Evolutionary conservation across 2,329 filamentous ascomycete species (phyloP), one percentile per base, ranked within the genome.

Genomic region (Monilinia laxa): DNA sequence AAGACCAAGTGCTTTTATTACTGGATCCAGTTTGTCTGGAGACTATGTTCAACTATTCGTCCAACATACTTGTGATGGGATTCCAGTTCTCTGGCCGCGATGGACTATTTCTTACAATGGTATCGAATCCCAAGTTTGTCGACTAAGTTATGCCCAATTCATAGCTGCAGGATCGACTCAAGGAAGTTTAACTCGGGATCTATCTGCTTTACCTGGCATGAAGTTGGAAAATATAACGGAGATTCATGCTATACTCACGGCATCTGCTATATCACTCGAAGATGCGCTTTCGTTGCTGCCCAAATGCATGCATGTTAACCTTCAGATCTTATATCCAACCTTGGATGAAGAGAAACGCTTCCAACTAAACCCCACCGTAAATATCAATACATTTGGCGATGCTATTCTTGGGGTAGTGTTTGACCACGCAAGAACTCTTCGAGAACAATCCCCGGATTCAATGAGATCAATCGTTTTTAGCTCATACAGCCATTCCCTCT

Each of bases 11-110:
- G 91, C 92, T 31, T 87, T 98, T 31, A 92, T 99, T 23, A 98
- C 94, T 0, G 95, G 94, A 0, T 98, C 94, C 12, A 98, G 94
- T 79, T 79, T 99, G 65, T 96, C 92, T 3, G 95, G 95, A n/a
- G 91, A 98, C 74, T 98, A 98, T 77, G 88, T 97, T 31, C 87
- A 93, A 66, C 80, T 99, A 10, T 96, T 93, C 75, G 91, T 98
- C 31, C 95, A 99, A 75, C 85, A 97, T 72, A 98, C 94, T 0
- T 89, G 87, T 68, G 95, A 99, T 76, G 89, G 90, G 1, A 81
- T 96, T 0, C 93, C 94, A 0, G 90, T 99, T 1, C 82, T 98
- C 35, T 96, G 92, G 84, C 93, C 93, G 6, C 84, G 84, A 67
- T 97, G 94, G 89, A 91, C 89, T 11, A 86, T 96, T 69, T 81